These are phyloP conservation scores for Platanthera zijinensis DNA, from an alignment of 106 monocot genomes.

Conservation along the genomic window DNA sequence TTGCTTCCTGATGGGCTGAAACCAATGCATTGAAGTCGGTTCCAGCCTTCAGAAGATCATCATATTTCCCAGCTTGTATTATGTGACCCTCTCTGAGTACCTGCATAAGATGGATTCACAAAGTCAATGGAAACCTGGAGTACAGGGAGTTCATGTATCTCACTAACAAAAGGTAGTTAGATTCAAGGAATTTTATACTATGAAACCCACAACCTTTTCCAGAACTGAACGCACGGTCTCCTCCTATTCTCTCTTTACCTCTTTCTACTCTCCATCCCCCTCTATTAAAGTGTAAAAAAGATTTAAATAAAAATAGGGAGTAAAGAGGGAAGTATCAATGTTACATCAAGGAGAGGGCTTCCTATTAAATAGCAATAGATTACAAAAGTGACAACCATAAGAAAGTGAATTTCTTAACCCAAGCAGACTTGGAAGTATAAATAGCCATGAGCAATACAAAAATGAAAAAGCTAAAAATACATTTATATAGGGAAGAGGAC, in stretches of 20 bases:
- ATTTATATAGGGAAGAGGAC: not conserved
- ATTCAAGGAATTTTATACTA: not conserved
- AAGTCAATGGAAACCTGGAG: not conserved
- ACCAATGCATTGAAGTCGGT: slow-evolving; percentile 92
- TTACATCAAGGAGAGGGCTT: too few relatives aligned
- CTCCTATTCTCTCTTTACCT: too few relatives aligned
- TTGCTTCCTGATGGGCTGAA: slow-evolving; percentile 94
- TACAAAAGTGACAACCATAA: not conserved
- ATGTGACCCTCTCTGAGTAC: slow-evolving; percentile 85
- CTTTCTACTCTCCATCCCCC: too few relatives aligned
- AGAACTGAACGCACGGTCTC: too few relatives aligned
- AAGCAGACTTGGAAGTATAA: not conserved
- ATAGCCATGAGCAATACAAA: not conserved
- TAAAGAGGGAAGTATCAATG: too few relatives aligned
- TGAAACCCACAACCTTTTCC: too few relatives aligned
- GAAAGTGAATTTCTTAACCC: not conserved
- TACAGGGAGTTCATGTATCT: not conserved
- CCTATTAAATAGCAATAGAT: too few relatives aligned
- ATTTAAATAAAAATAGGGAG: too few relatives aligned
- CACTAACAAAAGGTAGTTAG: not conserved
- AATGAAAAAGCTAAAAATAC: not conserved
- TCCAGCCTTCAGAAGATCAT: slow-evolving; percentile 86
- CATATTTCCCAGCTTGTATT: slow-evolving; percentile 91
- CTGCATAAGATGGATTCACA: slow-evolving; percentile 26
- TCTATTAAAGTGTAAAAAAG: too few relatives aligned